phyloP scores from a whole-genome alignment of 1,139 yeast species.

The Taphrina populina region DNA sequence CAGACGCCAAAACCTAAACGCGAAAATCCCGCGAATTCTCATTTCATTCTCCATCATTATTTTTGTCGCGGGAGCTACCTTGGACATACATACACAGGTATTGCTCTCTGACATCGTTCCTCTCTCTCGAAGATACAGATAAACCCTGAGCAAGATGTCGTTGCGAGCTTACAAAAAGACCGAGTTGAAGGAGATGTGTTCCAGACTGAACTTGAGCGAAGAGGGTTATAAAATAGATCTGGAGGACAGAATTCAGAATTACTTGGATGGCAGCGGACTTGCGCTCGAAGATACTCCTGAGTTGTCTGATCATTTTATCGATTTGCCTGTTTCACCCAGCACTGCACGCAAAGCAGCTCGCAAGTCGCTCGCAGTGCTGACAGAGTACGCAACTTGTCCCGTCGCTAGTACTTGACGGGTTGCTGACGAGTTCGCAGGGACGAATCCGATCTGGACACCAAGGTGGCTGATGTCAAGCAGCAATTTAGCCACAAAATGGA shows the following conservation, averaged over 20 bases:
- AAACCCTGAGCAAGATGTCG: no score
- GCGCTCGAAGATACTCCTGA: slow-evolving; percentile 23
- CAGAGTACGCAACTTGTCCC: slow-evolving; percentile 1
- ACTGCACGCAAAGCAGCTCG: slow-evolving; percentile 30
- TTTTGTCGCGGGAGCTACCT: no score
- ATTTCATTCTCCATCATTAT: no score
- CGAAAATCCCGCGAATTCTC: no score
- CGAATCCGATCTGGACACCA: slow-evolving; percentile 18
- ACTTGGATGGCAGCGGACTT: slow-evolving; percentile 19
- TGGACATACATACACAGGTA: no score
- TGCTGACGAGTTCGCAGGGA: slow-evolving; percentile 7
- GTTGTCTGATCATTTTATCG: slow-evolving; percentile 29
- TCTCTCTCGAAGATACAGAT: no score
- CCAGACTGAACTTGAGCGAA: slow-evolving; percentile 15
- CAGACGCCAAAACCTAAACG: no score
- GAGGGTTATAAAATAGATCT: slow-evolving; percentile 24
- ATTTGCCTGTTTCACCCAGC: slow-evolving; percentile 28
- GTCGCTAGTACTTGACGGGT: not conserved
- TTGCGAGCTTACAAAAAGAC: slow-evolving; percentile 19
- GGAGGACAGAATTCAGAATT: slow-evolving; percentile 25
- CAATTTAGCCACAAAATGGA: slow-evolving; percentile 5
- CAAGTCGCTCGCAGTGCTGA: slow-evolving; percentile 11
- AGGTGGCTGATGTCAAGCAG: slow-evolving; percentile 9
- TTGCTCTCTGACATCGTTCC: no score
- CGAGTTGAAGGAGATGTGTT: slow-evolving; percentile 24